A percentile compares a stretch with the other conserved stretches of the same genome.
Conservation (phyloP, 2,329 filamentous ascomycete species). For the Claviceps citrina region DNA sequence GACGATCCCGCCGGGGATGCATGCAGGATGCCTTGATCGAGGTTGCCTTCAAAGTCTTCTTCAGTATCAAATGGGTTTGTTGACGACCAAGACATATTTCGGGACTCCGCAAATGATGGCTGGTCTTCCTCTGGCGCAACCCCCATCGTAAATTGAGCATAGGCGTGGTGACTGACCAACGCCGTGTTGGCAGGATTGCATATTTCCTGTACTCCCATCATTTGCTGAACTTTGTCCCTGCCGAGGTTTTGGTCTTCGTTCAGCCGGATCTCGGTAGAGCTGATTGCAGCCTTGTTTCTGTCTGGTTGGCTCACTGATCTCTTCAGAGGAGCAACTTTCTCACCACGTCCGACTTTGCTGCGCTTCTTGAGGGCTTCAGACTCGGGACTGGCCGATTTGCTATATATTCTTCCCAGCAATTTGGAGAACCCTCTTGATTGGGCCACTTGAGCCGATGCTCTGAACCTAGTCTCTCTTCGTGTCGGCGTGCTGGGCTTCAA, state of each 20-base stretch:
- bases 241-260: slow-evolving; percentile 22
- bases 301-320: not conserved
- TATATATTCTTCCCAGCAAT: slow-evolving; percentile 19
- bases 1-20: slow-evolving; percentile 22
- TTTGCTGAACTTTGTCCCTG: slow-evolving; percentile 18
- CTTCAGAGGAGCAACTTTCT: not conserved
- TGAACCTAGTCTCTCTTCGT: slow-evolving; percentile 5
- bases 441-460: slow-evolving; percentile 15
- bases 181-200: not conserved
- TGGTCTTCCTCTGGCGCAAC: not conserved
- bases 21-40: slow-evolving; percentile 24
- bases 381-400: slow-evolving; percentile 13
- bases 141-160: not conserved
- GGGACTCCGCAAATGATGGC: not conserved
- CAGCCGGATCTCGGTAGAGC: slow-evolving; percentile 17
- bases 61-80: slow-evolving; percentile 22
- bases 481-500: slow-evolving; percentile 17
- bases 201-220: not conserved
- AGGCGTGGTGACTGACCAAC: not conserved
- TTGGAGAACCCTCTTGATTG: slow-evolving; percentile 19
- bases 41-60: slow-evolving; percentile 21
- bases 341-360: not conserved
- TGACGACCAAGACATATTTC: not conserved
- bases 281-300: slow-evolving; percentile 12
- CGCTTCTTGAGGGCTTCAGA: slow-evolving; percentile 2